Evolutionary conservation across 176 grass and related monocot species (phyloP).

Genomic region (Lolium perenne): DNA sequence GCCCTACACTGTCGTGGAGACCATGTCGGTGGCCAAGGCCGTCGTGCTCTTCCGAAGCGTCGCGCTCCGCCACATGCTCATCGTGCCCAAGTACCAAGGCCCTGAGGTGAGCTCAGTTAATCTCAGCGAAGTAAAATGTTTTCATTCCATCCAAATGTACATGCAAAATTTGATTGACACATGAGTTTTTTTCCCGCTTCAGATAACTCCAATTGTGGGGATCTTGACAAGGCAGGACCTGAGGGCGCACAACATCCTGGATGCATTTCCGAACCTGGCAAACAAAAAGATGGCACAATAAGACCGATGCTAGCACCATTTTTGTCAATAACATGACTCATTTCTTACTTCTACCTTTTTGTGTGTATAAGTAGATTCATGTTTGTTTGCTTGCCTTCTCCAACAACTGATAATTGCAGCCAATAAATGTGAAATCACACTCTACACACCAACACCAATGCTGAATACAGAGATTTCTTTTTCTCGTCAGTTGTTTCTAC

Average conservation of each 20-base stretch:
- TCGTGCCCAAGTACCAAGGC: constrained; percentile 90
- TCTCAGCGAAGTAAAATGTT: not conserved
- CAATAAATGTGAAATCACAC: too few species aligned
- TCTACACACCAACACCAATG: too few species aligned
- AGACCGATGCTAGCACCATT: constrained; percentile 29
- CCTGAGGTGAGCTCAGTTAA: constrained; percentile 53
- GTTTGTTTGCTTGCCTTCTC: constrained; percentile 22
- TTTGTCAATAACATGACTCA: constrained; percentile 25
- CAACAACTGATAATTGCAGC: too few species aligned
- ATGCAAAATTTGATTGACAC: not conserved
- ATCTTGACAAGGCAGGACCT: constrained; percentile 97
- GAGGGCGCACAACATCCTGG: constrained; percentile 71
- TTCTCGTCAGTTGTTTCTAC: too few species aligned
- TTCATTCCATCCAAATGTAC: not conserved
- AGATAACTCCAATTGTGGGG: constrained; percentile 83
- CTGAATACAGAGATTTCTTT: too few species aligned
- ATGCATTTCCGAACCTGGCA: constrained; percentile 67
- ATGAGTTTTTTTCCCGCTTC: not conserved
- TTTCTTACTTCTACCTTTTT: not conserved
- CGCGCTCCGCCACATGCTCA: constrained; percentile 86
- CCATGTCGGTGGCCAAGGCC: constrained; percentile 94
- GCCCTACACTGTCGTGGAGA: constrained; percentile 96
- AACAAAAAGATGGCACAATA: constrained; percentile 48
- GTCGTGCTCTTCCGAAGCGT: constrained; percentile 81
- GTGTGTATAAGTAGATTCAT: constrained; percentile 37